Base-by-base conservation (phyloP, 2,329 filamentous ascomycete species). In the Aspergillus jensenii region DNA sequence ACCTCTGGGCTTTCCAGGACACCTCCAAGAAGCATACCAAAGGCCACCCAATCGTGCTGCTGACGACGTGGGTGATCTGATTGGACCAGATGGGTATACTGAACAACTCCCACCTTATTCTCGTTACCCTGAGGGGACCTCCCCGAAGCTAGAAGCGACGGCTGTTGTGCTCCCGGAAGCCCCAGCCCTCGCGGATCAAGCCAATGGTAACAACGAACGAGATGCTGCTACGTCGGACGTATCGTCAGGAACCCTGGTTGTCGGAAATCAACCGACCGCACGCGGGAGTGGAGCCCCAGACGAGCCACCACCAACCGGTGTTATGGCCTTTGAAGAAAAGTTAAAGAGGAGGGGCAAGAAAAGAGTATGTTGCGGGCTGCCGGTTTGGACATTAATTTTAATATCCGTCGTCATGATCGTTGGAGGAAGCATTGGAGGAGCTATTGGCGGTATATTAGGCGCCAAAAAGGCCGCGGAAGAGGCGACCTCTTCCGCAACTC, bases 31-130 rank as follows among this genome's bases (percentile, higher is more conserved):
- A 59, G 78, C 82, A 55, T 96, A 92, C 66, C 89, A 88, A 68
- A 81, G 90, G 61, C 86, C 88, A 52, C 75, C 91, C 52, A 90
- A 89, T 0, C 70, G 69, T 19, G 68, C 68, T 56, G 91, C 91
- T 52, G 91, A 96, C 75, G 93, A 96, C 66, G 80, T 85, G n/a
- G 91, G 89, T 47, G 92, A 93, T 71, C 85, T 97, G 54, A 88
- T 97, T 52, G 92, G 92, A 1, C 90, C 90, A 0, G 87, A 96
- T 68, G 93, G 93, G 1, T 92, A 97, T 70, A 88, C 90, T 1
- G 93, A 98, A 74, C 91, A 96, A 72, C 79, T 97, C 17, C 93
- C 93, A 12, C 93, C 93, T 0, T 98, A 98, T 71, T 90, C 91
- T 14, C 84, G 91, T 71, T 97, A 96, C 74, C 91, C 93, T 2